These are phyloP conservation scores for Apodospora peruviana DNA, from an alignment of 495 filamentous ascomycete species.

Conservation along the genomic window DNA sequence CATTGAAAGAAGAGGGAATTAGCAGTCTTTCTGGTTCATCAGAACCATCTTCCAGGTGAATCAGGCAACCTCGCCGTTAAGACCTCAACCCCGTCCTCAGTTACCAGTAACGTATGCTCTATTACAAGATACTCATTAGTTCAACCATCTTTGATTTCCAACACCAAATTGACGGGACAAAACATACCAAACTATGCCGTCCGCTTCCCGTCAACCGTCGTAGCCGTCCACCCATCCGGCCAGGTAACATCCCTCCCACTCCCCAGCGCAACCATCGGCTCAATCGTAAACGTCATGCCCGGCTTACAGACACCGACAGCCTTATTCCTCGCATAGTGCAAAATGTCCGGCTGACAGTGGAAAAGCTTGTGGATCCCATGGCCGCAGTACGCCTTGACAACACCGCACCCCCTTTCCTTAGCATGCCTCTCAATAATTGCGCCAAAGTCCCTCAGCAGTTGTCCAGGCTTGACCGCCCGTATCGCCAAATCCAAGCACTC, in stretches of 20 bases:
- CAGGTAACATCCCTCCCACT: neutral
- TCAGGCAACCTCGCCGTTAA: neutral
- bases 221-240: neutral
- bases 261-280: conserved; percentile 1
- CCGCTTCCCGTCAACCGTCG: neutral
- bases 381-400: neutral
- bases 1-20: no score
- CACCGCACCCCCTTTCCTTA: neutral
- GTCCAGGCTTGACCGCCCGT: neutral
- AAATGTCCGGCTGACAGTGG: neutral
- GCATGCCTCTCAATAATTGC: neutral
- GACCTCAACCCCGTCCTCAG: neutral
- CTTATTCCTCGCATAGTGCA: neutral
- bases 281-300: conserved; percentile 1
- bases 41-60: no score
- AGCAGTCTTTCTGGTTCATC: no score
- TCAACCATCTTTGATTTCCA: neutral
- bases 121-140: neutral
- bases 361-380: neutral
- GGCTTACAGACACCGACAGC: neutral
- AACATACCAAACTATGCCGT: conserved; percentile 1
- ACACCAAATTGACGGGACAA: neutral
- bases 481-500: neutral
- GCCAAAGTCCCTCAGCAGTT: neutral
- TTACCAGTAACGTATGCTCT: conserved; percentile 1